phyloP scores from a whole-genome alignment of 345 rosid species.

The Populus tremula region DNA sequence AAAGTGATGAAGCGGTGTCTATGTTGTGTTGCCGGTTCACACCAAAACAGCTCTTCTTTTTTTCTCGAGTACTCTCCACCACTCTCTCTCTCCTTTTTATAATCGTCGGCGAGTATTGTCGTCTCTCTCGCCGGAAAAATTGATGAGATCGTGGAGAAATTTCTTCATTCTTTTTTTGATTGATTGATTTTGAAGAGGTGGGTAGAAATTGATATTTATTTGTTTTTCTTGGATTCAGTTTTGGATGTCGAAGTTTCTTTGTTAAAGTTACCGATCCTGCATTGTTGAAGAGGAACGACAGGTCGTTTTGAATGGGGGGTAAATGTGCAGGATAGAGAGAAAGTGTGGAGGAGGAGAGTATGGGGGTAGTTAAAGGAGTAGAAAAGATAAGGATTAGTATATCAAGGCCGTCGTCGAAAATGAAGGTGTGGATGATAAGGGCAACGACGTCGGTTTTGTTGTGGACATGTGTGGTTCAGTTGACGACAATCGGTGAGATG shows the following conservation, averaged over 20 bases:
- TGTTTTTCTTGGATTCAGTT: neutral
- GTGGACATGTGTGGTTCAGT: slow-evolving; percentile 93
- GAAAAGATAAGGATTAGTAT: slow-evolving; percentile 46
- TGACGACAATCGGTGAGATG: slow-evolving; percentile 79
- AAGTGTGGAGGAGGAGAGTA: slow-evolving; percentile 41
- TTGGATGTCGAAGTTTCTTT: neutral
- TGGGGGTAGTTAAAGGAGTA: slow-evolving; percentile 23
- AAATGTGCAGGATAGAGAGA: slow-evolving; percentile 49
- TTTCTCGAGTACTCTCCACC: neutral
- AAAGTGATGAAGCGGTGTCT: slow-evolving; percentile 19
- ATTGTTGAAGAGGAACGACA: slow-evolving; percentile 26
- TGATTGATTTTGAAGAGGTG: slow-evolving; percentile 1
- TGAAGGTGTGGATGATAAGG: slow-evolving; percentile 86
- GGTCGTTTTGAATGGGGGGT: slow-evolving; percentile 12
- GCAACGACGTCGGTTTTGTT: slow-evolving; percentile 82
- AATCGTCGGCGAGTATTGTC: slow-evolving; percentile 14
- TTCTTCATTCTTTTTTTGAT: neutral
- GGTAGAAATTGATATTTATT: neutral
- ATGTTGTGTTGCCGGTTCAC: slow-evolving; percentile 17
- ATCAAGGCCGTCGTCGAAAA: slow-evolving; percentile 39
- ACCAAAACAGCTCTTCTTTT: neutral
- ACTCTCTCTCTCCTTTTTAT: neutral
- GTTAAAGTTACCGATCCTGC: slow-evolving; percentile 16
- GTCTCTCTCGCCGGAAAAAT: slow-evolving; percentile 1
- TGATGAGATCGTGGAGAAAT: slow-evolving; percentile 3